These are phyloP conservation scores for Alternaria panax DNA, from an alignment of 2,329 filamentous ascomycete genomes.

Conservation along the genomic window DNA sequence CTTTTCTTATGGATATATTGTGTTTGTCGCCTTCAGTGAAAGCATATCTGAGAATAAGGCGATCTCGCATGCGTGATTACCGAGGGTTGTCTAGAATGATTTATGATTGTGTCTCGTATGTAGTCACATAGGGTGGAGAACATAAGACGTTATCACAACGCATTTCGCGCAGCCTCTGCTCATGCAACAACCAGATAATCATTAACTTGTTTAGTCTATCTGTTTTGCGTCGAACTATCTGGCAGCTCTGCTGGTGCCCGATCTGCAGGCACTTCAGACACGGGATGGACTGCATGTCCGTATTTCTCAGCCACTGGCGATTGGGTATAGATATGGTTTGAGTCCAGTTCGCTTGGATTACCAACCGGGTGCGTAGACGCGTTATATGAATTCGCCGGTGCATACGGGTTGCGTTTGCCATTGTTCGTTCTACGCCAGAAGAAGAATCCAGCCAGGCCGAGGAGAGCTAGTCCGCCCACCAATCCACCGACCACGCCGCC, in stretches of 20 bases:
- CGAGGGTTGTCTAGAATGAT: background rate
- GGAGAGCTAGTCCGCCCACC: conserved; percentile 23
- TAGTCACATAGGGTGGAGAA: background rate
- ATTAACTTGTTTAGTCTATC: background rate
- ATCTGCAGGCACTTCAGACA: background rate
- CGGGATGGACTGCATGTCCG: background rate
- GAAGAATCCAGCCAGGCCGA: conserved; percentile 23
- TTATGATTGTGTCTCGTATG: background rate
- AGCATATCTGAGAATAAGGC: background rate
- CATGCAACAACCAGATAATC: background rate
- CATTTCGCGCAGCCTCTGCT: background rate
- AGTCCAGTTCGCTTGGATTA: background rate
- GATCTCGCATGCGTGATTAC: background rate
- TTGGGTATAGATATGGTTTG: background rate
- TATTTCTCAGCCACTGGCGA: conserved; percentile 3
- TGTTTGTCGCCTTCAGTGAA: background rate
- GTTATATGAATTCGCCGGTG: background rate
- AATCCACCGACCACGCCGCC: conserved; percentile 32
- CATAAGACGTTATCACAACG: background rate
- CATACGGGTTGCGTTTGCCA: background rate
- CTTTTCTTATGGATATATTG: background rate
- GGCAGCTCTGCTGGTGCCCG: background rate
- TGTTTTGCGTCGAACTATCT: background rate
- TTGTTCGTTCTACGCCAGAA: conserved; percentile 15
- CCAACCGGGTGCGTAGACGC: background rate